These are phyloP conservation scores for Podaxis sp. DNA, from an alignment of 768 basidiomycete genomes.

Conservation along the genomic window DNA sequence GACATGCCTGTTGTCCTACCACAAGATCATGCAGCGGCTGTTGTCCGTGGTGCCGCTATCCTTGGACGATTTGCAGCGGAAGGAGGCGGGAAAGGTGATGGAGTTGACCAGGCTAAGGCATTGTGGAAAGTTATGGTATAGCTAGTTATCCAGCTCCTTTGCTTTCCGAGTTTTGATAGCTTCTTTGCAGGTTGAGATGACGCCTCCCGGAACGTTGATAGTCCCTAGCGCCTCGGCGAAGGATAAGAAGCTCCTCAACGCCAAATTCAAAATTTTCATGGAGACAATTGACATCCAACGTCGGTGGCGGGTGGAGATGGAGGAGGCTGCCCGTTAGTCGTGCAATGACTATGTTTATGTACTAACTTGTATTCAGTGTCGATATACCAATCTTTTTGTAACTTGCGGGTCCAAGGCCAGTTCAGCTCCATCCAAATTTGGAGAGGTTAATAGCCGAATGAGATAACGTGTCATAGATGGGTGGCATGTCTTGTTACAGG, in stretches of 20 bases:
- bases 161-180: background rate
- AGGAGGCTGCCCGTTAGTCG: constrained; percentile 40
- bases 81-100: constrained; percentile 35
- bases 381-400: background rate
- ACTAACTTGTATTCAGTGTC: background rate
- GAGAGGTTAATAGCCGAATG: background rate
- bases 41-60: constrained; percentile 93
- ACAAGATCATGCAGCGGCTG: constrained; percentile 70
- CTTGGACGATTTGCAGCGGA: constrained; percentile 82
- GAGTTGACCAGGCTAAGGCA: constrained; percentile 48
- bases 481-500: constrained; percentile 5
- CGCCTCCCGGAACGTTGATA: constrained; percentile 74
- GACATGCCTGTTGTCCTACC: constrained; percentile 83
- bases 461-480: constrained; percentile 4
- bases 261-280: constrained; percentile 92
- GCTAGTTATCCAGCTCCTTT: background rate
- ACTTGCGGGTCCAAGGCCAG: background rate
- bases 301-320: constrained; percentile 81
- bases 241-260: constrained; percentile 78
- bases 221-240: constrained; percentile 56
- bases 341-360: background rate
- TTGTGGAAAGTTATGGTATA: constrained; percentile 93
- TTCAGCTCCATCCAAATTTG: background rate
- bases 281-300: constrained; percentile 89
- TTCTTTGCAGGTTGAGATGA: constrained; percentile 81